Conservation (phyloP, 305 asterid species). For the Stenogyne calaminthoides region DNA sequence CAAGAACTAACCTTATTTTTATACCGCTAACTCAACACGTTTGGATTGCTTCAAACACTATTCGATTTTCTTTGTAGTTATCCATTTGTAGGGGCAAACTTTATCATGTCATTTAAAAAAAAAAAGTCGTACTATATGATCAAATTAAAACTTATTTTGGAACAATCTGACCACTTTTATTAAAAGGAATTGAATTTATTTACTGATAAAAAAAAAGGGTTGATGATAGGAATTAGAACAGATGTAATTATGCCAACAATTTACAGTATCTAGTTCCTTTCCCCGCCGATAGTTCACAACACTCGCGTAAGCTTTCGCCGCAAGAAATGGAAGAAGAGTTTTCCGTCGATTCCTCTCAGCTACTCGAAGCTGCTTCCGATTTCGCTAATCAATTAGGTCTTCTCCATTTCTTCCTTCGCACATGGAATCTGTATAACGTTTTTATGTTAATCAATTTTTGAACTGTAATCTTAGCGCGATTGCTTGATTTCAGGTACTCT, state of each 20-base stretch:
- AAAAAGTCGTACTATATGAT: too few species aligned
- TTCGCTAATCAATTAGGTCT: slow-evolving; percentile 60
- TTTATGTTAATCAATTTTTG: background rate
- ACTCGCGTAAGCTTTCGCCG: slow-evolving; percentile 25
- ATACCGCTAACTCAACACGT: too few species aligned
- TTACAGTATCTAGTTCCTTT: background rate
- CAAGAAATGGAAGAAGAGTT: slow-evolving; percentile 74
- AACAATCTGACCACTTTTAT: too few species aligned
- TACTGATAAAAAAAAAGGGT: too few species aligned
- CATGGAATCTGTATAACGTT: background rate
- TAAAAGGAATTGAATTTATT: too few species aligned
- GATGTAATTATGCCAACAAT: slow-evolving; percentile 7
- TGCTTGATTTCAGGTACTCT: slow-evolving; percentile 50
- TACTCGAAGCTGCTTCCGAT: slow-evolving; percentile 74
- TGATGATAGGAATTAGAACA: background rate
- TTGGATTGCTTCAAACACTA: too few species aligned
- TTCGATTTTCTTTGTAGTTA: background rate
- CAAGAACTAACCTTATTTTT: too few species aligned
- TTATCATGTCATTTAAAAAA: background rate
- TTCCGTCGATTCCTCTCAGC: slow-evolving; percentile 64
- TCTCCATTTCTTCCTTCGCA: background rate
- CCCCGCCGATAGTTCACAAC: slow-evolving; percentile 22
- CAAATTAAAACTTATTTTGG: too few species aligned
- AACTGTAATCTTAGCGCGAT: slow-evolving; percentile 1
- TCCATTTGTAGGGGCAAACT: background rate